Evolutionary conservation across 768 basidiomycete genomes (phyloP).

Genomic region (Dictyophora rubrovolvata): DNA sequence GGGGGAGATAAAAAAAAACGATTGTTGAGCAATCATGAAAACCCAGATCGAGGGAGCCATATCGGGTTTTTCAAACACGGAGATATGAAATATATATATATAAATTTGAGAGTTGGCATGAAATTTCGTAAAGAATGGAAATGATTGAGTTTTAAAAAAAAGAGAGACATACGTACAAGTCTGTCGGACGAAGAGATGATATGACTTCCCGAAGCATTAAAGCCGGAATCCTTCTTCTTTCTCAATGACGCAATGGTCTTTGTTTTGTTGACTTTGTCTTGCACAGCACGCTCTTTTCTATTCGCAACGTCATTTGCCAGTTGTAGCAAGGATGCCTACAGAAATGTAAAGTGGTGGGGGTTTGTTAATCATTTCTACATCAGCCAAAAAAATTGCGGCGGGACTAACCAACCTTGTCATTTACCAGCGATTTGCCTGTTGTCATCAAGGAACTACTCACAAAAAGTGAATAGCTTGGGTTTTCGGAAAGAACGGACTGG

Average conservation of each 20-base stretch:
- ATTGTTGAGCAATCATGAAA: too few relatives aligned
- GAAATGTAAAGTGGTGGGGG: not conserved
- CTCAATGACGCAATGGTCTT: not conserved
- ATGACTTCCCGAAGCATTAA: not conserved
- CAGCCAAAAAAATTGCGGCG: not conserved
- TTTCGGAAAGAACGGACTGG: not conserved
- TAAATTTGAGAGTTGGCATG: not conserved
- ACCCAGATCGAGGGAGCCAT: not conserved
- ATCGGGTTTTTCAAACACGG: not conserved
- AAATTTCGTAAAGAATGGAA: not conserved
- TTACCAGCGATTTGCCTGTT: conserved; percentile 2
- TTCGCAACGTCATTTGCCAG: not conserved
- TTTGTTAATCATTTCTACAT: not conserved
- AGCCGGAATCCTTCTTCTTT: not conserved
- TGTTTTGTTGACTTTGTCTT: conserved; percentile 4
- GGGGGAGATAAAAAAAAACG: not conserved
- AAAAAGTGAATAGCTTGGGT: too few relatives aligned
- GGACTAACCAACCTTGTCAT: conserved; percentile 4
- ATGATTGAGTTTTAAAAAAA: too few relatives aligned
- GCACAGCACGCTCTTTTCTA: conserved; percentile 1
- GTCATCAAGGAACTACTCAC: not conserved
- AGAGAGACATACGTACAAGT: not conserved
- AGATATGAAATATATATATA: not conserved
- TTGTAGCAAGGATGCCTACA: not conserved
- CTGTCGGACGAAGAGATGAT: not conserved